phyloP scores from a whole-genome alignment of 1,139 yeast genomes.

The Suhomyces maxii region DNA sequence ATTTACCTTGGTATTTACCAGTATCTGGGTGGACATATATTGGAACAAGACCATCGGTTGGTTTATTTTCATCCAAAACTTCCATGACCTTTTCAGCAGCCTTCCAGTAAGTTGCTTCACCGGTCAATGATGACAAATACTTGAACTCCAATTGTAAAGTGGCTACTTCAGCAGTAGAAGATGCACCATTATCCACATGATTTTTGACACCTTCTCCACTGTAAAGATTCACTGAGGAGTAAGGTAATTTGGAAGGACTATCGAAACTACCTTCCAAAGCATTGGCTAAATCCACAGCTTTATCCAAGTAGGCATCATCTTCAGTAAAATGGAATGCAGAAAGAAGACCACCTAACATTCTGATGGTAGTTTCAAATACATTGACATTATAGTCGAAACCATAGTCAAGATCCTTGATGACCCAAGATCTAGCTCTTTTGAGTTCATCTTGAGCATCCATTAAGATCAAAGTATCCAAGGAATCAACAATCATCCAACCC shows the following conservation, averaged over 20 bases:
- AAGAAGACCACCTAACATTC: conserved; percentile 90
- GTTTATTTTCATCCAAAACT: conserved; percentile 54
- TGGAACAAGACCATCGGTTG: conserved; percentile 80
- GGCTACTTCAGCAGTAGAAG: conserved; percentile 89
- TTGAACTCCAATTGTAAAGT: conserved; percentile 88
- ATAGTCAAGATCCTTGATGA: conserved; percentile 52
- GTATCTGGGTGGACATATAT: conserved; percentile 74
- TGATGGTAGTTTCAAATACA: conserved; percentile 88
- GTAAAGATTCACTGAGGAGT: conserved; percentile 71
- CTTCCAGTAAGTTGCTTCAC: conserved; percentile 77
- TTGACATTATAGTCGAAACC: conserved; percentile 71
- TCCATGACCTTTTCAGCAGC: conserved; percentile 72
- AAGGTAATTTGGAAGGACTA: conserved; percentile 69
- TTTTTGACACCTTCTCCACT: conserved; percentile 60
- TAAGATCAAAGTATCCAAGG: conserved; percentile 77
- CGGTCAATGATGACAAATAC: conserved; percentile 77
- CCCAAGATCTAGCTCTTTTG: conserved; percentile 70
- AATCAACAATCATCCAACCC: conserved; percentile 95
- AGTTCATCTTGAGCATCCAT: conserved; percentile 77
- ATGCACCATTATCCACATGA: conserved; percentile 64
- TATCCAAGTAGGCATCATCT: conserved; percentile 71
- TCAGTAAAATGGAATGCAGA: conserved; percentile 75
- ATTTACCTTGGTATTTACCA: conserved; percentile 63
- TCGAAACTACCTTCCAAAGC: conserved; percentile 68
- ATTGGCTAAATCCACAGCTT: conserved; percentile 74